These are phyloP conservation scores for Sarocladiaceae sp. DNA, from an alignment of 2,329 filamentous ascomycete genomes.

Conservation along the genomic window DNA sequence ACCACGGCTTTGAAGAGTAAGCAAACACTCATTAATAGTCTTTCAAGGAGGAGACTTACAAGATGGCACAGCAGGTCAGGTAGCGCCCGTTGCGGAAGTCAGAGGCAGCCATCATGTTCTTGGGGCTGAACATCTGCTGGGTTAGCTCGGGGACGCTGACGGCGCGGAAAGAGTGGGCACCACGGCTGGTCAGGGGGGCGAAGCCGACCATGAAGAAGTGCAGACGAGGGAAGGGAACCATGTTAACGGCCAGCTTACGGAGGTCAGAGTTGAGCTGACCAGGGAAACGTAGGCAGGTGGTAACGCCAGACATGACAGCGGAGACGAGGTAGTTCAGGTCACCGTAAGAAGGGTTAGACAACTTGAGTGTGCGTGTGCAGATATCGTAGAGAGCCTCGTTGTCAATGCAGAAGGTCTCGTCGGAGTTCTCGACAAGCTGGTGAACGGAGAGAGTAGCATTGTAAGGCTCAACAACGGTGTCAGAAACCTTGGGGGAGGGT, in stretches of 20 bases:
- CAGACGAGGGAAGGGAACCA: constrained; percentile 99
- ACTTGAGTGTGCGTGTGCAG: constrained; percentile 99
- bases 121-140: constrained; percentile 99
- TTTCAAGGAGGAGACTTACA: constrained; percentile 59
- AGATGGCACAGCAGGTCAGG: constrained; percentile 98
- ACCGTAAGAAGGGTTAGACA: constrained; percentile 96
- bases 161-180: constrained; percentile 90
- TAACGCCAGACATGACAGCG: constrained; percentile 98
- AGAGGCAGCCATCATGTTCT: constrained; percentile 99
- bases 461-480: constrained; percentile 99
- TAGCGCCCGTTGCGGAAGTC: constrained; percentile 99
- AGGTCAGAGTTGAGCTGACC: constrained; percentile 99
- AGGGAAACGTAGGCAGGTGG: constrained; percentile 97
- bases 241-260: constrained; percentile 99
- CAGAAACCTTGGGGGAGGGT: constrained; percentile 97
- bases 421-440: constrained; percentile 99
- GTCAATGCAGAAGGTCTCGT: constrained; percentile 99
- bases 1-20: too few relatives aligned
- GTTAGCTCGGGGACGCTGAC: constrained; percentile 97
- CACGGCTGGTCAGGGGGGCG: constrained; percentile 85
- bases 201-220: constrained; percentile 99
- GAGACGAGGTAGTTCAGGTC: constrained; percentile 99
- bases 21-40: too few relatives aligned
- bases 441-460: constrained; percentile 98
- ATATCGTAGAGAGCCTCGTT: constrained; percentile 99